Conservation (phyloP, 2,329 filamentous ascomycete genomes). For the Alternaria ethzedia region DNA sequence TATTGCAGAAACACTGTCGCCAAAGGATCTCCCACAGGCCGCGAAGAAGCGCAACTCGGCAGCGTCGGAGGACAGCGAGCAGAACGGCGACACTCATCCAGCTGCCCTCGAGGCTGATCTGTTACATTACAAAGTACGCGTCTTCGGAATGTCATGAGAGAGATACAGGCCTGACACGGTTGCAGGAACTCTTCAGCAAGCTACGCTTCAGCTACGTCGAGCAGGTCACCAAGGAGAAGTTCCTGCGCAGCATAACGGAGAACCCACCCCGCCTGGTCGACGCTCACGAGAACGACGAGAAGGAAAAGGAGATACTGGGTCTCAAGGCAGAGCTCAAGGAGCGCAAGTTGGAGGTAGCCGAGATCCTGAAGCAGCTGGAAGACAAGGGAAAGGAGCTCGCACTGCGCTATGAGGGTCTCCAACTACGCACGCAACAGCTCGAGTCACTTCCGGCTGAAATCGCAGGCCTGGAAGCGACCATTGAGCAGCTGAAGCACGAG, state of each 20-base stretch:
- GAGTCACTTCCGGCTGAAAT: slow-evolving; percentile 60
- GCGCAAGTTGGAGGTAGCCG: slow-evolving; percentile 78
- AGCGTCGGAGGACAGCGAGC: slow-evolving; percentile 72
- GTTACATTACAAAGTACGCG: slow-evolving; percentile 75
- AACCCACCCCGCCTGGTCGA: slow-evolving; percentile 87
- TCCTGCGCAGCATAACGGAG: slow-evolving; percentile 88
- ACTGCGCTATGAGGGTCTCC: slow-evolving; percentile 63
- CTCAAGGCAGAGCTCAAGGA: slow-evolving; percentile 78
- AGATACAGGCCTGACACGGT: slow-evolving; percentile 5
- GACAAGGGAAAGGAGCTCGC: slow-evolving; percentile 64
- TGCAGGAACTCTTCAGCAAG: slow-evolving; percentile 88
- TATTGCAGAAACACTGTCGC: slow-evolving; percentile 75
- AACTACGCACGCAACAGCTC: slow-evolving; percentile 59
- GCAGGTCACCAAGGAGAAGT: slow-evolving; percentile 98
- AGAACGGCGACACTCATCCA: slow-evolving; percentile 69
- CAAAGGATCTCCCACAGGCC: slow-evolving; percentile 53
- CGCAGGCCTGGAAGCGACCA: slow-evolving; percentile 57
- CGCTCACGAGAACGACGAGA: slow-evolving; percentile 72
- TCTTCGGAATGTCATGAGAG: background rate
- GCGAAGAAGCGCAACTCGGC: slow-evolving; percentile 56
- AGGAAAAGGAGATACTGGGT: slow-evolving; percentile 65
- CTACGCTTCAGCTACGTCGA: slow-evolving; percentile 97
- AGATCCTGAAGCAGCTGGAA: slow-evolving; percentile 76
- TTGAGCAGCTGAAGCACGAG: slow-evolving; percentile 54
- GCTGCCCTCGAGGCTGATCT: slow-evolving; percentile 83